Percentiles rank a stretch among this genome's conserved stretches.
Evolutionary conservation across 2,329 filamentous ascomycete genomes (phyloP).

Genomic region (Microdochium trichocladiopsis): DNA sequence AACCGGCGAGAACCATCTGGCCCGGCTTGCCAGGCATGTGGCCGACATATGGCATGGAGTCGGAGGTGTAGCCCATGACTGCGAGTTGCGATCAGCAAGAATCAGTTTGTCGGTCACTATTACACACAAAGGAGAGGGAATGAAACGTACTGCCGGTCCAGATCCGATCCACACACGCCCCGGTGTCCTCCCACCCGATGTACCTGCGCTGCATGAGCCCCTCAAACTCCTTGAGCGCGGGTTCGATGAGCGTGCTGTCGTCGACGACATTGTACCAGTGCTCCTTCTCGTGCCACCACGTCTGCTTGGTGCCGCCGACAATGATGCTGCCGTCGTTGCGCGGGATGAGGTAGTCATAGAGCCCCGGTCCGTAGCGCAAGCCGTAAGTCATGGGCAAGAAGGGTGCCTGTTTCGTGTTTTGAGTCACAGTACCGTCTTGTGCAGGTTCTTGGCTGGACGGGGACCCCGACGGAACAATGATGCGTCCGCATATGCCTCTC

Average conservation of each 20-base stretch:
- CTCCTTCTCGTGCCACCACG: constrained; percentile 20
- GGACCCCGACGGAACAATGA: constrained; percentile 3
- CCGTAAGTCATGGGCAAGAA: constrained; percentile 11
- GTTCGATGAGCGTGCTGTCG: constrained; percentile 30
- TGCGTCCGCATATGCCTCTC: constrained; percentile 18
- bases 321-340: constrained; percentile 31
- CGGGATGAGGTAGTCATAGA: constrained; percentile 29
- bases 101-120: neutral
- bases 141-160: constrained; percentile 32
- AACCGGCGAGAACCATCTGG: constrained; percentile 39
- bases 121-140: neutral
- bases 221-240: constrained; percentile 31
- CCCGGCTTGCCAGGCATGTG: constrained; percentile 27
- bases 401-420: constrained; percentile 2
- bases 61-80: constrained; percentile 35
- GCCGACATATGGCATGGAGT: constrained; percentile 36
- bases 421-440: neutral
- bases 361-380: constrained; percentile 8
- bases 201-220: constrained; percentile 38
- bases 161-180: constrained; percentile 23
- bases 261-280: constrained; percentile 36
- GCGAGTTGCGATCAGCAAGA: neutral
- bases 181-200: constrained; percentile 35
- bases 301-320: constrained; percentile 31
- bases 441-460: too few relatives aligned